A percentile compares a stretch with the other conserved stretches of the same genome.
Evolutionary conservation across 2,329 filamentous ascomycete species (phyloP).

Genomic region (Teratosphaeria pseudoeucalypti): DNA sequence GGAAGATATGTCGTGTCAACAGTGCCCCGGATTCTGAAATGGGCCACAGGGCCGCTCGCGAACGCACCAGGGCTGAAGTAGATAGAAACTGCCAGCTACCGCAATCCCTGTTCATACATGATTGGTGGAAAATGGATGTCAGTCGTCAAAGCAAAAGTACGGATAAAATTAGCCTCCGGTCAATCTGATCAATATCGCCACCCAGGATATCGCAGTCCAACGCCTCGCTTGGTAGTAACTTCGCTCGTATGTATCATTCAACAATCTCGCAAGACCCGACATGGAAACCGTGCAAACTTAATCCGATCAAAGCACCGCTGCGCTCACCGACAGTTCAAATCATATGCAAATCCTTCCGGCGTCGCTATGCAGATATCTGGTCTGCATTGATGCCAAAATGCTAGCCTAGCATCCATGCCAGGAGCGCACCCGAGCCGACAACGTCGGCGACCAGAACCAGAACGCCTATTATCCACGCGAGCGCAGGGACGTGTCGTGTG

Average conservation of each 20-base stretch:
- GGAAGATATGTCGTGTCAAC: not conserved
- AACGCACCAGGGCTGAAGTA: too few relatives aligned
- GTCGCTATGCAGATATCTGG: not conserved
- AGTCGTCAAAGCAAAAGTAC: not conserved
- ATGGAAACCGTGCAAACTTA: not conserved
- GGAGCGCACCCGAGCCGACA: conserved; percentile 41
- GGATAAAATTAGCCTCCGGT: not conserved
- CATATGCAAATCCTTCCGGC: not conserved
- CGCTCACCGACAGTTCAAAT: not conserved
- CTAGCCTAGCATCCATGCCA: conserved; percentile 38
- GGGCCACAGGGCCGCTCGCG: too few relatives aligned
- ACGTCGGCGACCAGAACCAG: conserved; percentile 38
- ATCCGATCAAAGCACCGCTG: not conserved
- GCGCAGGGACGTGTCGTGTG: conserved; percentile 33
- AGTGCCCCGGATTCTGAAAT: too few relatives aligned
- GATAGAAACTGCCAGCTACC: too few relatives aligned
- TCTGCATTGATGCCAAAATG: not conserved
- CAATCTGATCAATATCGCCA: not conserved
- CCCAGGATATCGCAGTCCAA: not conserved
- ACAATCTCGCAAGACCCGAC: not conserved
- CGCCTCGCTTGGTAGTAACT: not conserved
- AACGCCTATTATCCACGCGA: conserved; percentile 37
- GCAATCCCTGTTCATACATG: too few relatives aligned
- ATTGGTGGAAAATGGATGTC: too few relatives aligned
- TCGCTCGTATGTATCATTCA: not conserved